Evolutionary conservation across 768 basidiomycete species (phyloP), one percentile per base, ranked within the genome.

Genomic region (Mycena filopes): DNA sequence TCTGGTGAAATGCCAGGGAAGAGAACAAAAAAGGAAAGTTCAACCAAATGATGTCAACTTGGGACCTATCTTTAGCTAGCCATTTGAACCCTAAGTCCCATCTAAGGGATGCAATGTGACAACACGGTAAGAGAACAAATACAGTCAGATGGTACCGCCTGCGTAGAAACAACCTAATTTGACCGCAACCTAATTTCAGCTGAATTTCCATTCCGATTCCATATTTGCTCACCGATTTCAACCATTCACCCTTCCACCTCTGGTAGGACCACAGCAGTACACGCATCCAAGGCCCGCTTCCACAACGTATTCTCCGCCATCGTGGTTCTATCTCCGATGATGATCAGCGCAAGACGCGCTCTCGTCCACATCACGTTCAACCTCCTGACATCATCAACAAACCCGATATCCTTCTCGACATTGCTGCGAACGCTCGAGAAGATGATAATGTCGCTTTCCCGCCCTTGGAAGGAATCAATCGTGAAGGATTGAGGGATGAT

Each of bases 351-450:
- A 36, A 86, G 69, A 66, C 80, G 79, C 1, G 89, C 87, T 2
- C 90, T 77, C 16, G 90, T 91, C 89, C 89, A 91, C 80, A 88
- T 88, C 10, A 91, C 89, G 69, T 91, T 89, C 70, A 89, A 72
- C 66, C 88, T 71, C 59, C 88, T 77, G 49, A 78, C 81, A 73
- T 89, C 88, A 26, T 87, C 87, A 36, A 90, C 76, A 66, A 91
- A 92, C 7, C 89, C 89, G 48, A 91, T 86, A 49, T 91, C 89
- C 0, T 81, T 79, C 42, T 83, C 79, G 20, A 70, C 79, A 67
- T 92, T 91, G 68, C 84, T 86, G 13, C 89, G 83, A 16, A 91
- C 89, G 5, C 87, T 84, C 0, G 87, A 85, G 71, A 89, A 89
- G 26, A 92, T 82, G 47, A 91, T 80, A 49, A 91, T 80, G 65